phyloP scores from a whole-genome alignment of 2,329 filamentous ascomycete species.

The Fusarium newnesense region DNA sequence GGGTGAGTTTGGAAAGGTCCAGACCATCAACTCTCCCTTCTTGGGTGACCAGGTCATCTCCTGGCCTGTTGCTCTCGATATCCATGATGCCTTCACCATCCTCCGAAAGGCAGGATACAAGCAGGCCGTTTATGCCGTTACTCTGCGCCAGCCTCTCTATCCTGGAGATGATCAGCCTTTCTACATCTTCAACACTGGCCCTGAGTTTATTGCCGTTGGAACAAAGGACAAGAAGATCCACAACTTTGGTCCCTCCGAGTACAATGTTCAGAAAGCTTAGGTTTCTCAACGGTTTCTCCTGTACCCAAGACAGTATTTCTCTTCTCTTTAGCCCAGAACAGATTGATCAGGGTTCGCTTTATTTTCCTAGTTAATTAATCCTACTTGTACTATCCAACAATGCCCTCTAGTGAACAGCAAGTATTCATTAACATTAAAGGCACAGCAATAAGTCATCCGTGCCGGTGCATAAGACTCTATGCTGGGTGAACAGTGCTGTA shows the following conservation, averaged over 20 bases:
- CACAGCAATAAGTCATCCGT: neutral
- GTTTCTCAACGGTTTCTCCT: accelerated
- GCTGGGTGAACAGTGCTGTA: too few relatives aligned
- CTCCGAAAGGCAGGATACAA: constrained; percentile 24
- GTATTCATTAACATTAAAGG: accelerated
- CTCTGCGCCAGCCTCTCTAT: constrained; percentile 16
- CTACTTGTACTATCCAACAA: neutral
- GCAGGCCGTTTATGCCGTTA: constrained; percentile 1
- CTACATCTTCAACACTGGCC: constrained; percentile 22
- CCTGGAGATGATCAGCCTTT: constrained; percentile 20
- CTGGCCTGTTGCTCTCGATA: constrained; percentile 17
- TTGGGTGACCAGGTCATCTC: neutral
- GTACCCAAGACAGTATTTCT: neutral
- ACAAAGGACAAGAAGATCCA: constrained; percentile 17
- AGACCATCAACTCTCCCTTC: constrained; percentile 11
- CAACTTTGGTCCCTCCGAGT: constrained; percentile 13
- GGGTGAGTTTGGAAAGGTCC: constrained; percentile 12
- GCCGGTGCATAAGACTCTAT: neutral
- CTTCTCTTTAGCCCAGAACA: neutral
- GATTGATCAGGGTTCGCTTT: neutral
- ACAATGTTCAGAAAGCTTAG: constrained; percentile 5
- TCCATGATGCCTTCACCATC: constrained; percentile 15
- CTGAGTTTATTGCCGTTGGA: constrained; percentile 22
- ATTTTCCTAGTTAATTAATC: neutral
- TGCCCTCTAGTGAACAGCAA: neutral